A percentile compares a stretch with the other conserved stretches of the same genome.
These are phyloP conservation scores for Didymella pomorum DNA, from an alignment of 2,329 filamentous ascomycete genomes.

Conservation along the genomic window DNA sequence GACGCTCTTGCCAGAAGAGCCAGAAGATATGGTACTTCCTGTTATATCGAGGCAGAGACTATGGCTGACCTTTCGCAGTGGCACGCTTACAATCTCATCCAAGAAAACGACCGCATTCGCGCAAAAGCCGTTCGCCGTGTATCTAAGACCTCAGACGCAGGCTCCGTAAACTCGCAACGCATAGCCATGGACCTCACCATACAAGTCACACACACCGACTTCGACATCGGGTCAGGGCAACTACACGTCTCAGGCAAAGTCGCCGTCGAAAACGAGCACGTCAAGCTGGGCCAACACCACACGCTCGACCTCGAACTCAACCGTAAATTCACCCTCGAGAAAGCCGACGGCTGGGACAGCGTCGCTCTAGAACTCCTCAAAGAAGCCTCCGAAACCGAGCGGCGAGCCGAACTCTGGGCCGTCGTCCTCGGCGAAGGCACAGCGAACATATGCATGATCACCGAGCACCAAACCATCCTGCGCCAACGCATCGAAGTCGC, in stretches of 20 bases:
- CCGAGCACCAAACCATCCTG: conserved; percentile 78
- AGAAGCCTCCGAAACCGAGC: conserved; percentile 80
- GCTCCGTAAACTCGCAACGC: conserved; percentile 68
- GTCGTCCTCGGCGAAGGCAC: conserved; percentile 92
- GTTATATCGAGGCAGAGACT: neutral
- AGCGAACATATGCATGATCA: conserved; percentile 84
- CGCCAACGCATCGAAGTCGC: conserved; percentile 73
- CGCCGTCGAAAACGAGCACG: conserved; percentile 70
- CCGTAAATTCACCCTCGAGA: conserved; percentile 86
- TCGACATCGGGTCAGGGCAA: conserved; percentile 72
- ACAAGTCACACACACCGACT: conserved; percentile 71
- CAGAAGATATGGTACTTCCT: conserved; percentile 72
- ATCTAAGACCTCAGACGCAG: conserved; percentile 66
- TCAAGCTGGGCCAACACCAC: conserved; percentile 72
- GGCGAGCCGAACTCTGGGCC: conserved; percentile 83
- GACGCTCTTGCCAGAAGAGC: conserved; percentile 74
- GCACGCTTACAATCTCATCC: conserved; percentile 78
- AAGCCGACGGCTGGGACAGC: conserved; percentile 85
- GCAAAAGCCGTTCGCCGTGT: conserved; percentile 73
- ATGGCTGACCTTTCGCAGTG: conserved; percentile 60
- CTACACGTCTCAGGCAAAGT: conserved; percentile 74
- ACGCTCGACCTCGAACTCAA: conserved; percentile 86
- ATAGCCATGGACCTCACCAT: conserved; percentile 72
- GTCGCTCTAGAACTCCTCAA: conserved; percentile 79
- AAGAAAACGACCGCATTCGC: conserved; percentile 69